These are phyloP conservation scores for Aspergillus melleus DNA, from an alignment of 2,329 filamentous ascomycete genomes.

Conservation along the genomic window DNA sequence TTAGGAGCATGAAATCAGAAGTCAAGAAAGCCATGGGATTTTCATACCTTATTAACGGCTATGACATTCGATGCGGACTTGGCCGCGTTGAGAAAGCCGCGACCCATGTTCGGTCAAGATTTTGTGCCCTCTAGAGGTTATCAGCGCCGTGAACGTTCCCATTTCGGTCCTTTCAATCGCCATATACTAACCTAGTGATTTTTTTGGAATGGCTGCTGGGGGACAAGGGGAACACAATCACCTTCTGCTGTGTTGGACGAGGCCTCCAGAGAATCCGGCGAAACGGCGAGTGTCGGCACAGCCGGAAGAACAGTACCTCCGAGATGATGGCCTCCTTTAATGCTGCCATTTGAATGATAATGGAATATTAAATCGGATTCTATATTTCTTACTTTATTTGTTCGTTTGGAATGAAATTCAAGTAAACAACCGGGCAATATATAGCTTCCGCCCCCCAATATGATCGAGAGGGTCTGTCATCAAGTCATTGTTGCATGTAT, in stretches of 20 bases:
- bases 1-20: neutral
- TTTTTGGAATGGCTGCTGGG: neutral
- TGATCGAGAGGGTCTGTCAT: no score
- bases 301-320: neutral
- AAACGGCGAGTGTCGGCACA: neutral
- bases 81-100: conserved; percentile 39
- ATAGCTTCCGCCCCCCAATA: no score
- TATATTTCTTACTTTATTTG: no score
- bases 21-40: neutral
- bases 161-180: neutral
- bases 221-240: neutral
- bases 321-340: neutral
- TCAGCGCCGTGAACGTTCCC: conserved; percentile 4
- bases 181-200: neutral
- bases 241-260: neutral
- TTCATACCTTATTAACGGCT: conserved; percentile 38
- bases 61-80: conserved; percentile 40
- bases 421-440: no score
- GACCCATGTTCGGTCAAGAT: conserved; percentile 34
- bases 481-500: no score
- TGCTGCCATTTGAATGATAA: neutral
- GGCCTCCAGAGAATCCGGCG: neutral
- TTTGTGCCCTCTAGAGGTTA: conserved; percentile 17
- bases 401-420: no score
- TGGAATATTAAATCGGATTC: no score